A percentile compares a stretch with the other conserved stretches of the same genome.
Conservation (phyloP, 164 flowering plant species). For the Tetrastigma voinierianum region DNA sequence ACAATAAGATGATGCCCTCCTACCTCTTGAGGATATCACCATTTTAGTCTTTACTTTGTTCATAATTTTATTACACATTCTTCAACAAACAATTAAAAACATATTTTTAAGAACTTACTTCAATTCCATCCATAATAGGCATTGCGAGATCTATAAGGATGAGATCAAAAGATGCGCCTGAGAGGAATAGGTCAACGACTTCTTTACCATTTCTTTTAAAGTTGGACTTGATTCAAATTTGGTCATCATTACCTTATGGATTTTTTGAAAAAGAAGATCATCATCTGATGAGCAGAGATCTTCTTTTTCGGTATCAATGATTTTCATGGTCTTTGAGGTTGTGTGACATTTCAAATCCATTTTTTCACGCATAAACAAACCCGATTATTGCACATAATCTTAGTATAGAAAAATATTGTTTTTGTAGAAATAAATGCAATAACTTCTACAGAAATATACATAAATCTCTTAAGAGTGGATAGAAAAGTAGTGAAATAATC, state of each 20-base stretch:
- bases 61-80: background rate
- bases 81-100: background rate
- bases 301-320: background rate
- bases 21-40: too few species aligned
- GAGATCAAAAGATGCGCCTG: conserved; percentile 23
- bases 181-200: conserved; percentile 21
- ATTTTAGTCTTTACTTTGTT: too few species aligned
- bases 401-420: too few species aligned
- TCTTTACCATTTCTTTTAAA: conserved; percentile 30
- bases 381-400: too few species aligned
- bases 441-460: too few species aligned
- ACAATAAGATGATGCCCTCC: too few species aligned
- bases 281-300: conserved; percentile 31
- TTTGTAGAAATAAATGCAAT: too few species aligned
- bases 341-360: background rate
- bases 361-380: background rate
- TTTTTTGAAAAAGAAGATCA: conserved; percentile 11
- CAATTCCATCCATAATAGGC: conserved; percentile 39
- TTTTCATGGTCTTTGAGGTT: background rate
- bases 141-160: conserved; percentile 41
- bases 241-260: conserved; percentile 21
- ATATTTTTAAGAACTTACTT: conserved; percentile 16
- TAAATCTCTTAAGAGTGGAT: too few species aligned
- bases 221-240: conserved; percentile 14
- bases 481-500: too few species aligned